Evolutionary conservation across 2,329 filamentous ascomycete genomes (phyloP).

Genomic region (Epichloe gansuensis): DNA sequence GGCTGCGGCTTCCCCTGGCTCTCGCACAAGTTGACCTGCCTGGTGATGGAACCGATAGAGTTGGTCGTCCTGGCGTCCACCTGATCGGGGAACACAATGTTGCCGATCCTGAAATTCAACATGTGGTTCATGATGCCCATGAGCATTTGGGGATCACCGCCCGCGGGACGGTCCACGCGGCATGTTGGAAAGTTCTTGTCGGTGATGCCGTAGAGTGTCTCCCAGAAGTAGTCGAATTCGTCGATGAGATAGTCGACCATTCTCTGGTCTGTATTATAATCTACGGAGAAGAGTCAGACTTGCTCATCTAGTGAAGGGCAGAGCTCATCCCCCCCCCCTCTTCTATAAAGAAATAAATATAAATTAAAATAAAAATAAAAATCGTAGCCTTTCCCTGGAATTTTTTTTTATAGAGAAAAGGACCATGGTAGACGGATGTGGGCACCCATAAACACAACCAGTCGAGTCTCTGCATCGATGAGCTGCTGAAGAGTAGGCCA

Average conservation of each 20-base stretch:
- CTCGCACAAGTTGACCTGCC: slow-evolving; percentile 17
- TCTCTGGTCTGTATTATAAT: slow-evolving; percentile 40
- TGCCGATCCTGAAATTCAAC: slow-evolving; percentile 17
- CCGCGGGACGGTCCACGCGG: slow-evolving; percentile 46
- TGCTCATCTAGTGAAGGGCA: background rate
- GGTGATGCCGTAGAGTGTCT: slow-evolving; percentile 57
- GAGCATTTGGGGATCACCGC: slow-evolving; percentile 23
- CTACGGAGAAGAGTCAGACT: slow-evolving; percentile 24
- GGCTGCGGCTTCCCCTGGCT: slow-evolving; percentile 14
- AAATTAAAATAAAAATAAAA: background rate
- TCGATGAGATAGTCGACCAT: slow-evolving; percentile 49
- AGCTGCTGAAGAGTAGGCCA: slow-evolving; percentile 60
- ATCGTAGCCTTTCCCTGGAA: too few relatives aligned
- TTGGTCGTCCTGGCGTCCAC: slow-evolving; percentile 20
- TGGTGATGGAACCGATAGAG: slow-evolving; percentile 18
- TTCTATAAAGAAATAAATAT: background rate
- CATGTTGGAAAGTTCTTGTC: slow-evolving; percentile 50
- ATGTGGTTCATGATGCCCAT: slow-evolving; percentile 33
- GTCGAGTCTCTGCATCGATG: slow-evolving; percentile 47
- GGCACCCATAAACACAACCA: slow-evolving; percentile 58
- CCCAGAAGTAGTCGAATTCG: slow-evolving; percentile 56
- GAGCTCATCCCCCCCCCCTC: too few relatives aligned
- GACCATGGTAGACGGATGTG: too few relatives aligned
- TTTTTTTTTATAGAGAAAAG: too few relatives aligned
- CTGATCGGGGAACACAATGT: slow-evolving; percentile 24